A percentile compares a stretch with the other conserved stretches of the same genome.
phyloP scores from a whole-genome alignment of 257 asterid species.

The Striga asiatica region DNA sequence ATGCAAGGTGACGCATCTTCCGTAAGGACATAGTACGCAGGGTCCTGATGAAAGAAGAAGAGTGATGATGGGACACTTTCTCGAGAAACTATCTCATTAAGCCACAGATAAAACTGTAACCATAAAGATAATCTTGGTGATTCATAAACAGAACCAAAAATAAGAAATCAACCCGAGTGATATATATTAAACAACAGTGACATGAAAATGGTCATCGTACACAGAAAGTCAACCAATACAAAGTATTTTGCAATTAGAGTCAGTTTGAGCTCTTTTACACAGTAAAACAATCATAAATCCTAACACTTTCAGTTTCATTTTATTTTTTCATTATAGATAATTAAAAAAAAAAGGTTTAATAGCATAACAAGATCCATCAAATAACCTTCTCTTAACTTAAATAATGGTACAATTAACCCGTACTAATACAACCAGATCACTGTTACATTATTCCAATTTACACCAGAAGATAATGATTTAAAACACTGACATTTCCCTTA shows the following conservation, averaged over 20 bases:
- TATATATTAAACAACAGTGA: no score
- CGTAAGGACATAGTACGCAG: constrained; percentile 58
- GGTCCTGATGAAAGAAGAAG: constrained; percentile 45
- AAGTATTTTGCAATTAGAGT: no score
- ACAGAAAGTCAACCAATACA: no score
- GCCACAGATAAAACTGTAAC: constrained; percentile 3
- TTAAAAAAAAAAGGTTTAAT: no score
- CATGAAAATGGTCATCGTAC: no score
- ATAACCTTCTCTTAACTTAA: background rate
- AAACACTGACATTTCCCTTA: background rate
- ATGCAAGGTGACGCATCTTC: constrained; percentile 92
- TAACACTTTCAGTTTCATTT: no score
- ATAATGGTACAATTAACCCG: background rate
- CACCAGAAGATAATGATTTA: background rate
- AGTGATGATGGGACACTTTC: constrained; percentile 13
- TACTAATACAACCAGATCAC: background rate
- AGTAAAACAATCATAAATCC: no score
- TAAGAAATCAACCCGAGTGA: no score
- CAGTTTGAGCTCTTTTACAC: no score
- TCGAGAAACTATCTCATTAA: constrained; percentile 4
- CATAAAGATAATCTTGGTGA: no score
- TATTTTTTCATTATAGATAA: background rate
- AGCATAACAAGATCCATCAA: no score
- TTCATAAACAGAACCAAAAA: no score
- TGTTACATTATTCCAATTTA: background rate